Percentiles rank a stretch among this genome's conserved stretches.
These are phyloP conservation scores for Naumovozyma dairenensis DNA, from an alignment of 805 yeast genomes.

Conservation along the genomic window DNA sequence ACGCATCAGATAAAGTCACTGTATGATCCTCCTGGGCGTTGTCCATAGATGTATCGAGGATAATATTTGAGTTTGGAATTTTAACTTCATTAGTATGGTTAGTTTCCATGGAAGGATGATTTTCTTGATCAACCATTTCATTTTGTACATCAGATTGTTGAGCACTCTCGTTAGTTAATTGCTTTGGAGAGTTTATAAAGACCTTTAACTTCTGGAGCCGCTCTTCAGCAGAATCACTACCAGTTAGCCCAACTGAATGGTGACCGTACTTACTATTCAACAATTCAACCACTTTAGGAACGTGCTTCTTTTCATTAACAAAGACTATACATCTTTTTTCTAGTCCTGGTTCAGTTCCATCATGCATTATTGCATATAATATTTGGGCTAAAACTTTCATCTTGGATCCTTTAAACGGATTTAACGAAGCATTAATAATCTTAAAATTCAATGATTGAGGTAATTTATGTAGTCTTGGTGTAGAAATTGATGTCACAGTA, in stretches of 20 bases:
- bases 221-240: constrained; percentile 53
- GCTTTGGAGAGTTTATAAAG: constrained; percentile 54
- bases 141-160: constrained; percentile 2
- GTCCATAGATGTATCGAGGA: constrained; percentile 5
- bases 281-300: constrained; percentile 45
- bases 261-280: constrained; percentile 43
- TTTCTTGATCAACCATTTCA: too few relatives aligned
- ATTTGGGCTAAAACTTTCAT: constrained; percentile 81
- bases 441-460: constrained; percentile 66
- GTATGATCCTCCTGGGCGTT: not conserved
- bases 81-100: constrained; percentile 1
- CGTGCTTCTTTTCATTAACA: constrained; percentile 65
- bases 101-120: not conserved
- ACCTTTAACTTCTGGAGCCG: constrained; percentile 46
- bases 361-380: constrained; percentile 72
- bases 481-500: constrained; percentile 50
- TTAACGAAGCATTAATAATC: constrained; percentile 61
- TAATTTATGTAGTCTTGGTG: constrained; percentile 78
- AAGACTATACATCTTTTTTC: constrained; percentile 78
- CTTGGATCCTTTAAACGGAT: constrained; percentile 81
- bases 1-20: not conserved
- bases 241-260: constrained; percentile 56
- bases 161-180: constrained; percentile 25
- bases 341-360: constrained; percentile 66
- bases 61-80: constrained; percentile 31